Base-by-base conservation (phyloP, 83 land plant species). In the Picea engelmannii region DNA sequence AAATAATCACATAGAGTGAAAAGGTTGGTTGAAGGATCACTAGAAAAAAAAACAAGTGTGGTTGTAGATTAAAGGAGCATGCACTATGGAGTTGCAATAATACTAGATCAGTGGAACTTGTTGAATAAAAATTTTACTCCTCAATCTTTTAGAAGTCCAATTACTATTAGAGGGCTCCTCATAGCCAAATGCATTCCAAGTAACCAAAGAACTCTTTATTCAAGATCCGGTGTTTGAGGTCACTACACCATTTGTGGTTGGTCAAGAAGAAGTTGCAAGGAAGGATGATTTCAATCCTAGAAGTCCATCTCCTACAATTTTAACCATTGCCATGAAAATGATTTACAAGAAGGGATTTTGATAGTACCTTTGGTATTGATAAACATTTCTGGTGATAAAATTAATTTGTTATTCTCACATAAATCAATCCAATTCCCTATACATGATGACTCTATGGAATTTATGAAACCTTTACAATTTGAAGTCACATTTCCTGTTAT, bases 401-500 rank as follows among this genome's bases (percentile, higher is more conserved):
- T 18, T 71, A 15, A 42, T 20, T 8, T 42, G 42, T 71, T 71
- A 7, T 15, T 8, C 11, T 40, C 52, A 7, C 24, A 71, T 2
- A 20, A 71, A 20, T 71, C 21, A 15, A 40, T 18, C 0, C 12
- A 71, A 40, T 52, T 3, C 52, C 4, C 76, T 18, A 7, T 42
- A 47, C 76, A 71, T 17, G 76, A 71, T 71, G 52, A 52, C 23
- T 71, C 35, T 71, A 23, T 71, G 1, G n/a, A 42, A n/a, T 71
- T 71, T 71, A 18, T 12, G 20, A 71, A 52, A 40, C 52, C 76
- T 38, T 71, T 42, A 8, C 52, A 71, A 38, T 71, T 71, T 66
- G 90, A 79, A 74, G 21, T 38, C 38, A 81, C 76, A 44, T 11
- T 17, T 3, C 63, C 10, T 3, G 38, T 62, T 20, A 16, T 27